Evolutionary conservation across 129 eudicot species (phyloP).

Genomic region (Logfia minima): DNA sequence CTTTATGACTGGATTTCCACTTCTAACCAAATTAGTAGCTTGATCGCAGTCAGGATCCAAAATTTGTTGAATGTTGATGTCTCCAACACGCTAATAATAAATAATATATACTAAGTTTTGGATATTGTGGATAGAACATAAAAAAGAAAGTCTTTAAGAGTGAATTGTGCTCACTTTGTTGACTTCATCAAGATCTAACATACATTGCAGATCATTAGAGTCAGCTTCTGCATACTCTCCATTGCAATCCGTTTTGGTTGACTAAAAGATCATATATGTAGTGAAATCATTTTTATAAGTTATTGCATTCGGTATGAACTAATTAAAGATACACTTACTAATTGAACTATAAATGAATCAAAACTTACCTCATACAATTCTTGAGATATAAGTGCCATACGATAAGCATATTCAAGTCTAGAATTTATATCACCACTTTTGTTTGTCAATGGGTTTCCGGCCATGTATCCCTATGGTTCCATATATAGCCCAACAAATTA

Average conservation of each 20-base stretch:
- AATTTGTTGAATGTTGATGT: conserved; percentile 32
- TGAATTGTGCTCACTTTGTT: conserved; percentile 24
- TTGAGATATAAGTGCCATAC: conserved; percentile 39
- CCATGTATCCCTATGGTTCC: conserved; percentile 31
- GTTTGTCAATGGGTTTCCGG: conserved; percentile 41
- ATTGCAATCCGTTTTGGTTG: conserved; percentile 19
- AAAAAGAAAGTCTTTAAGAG: not conserved
- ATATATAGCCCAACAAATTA: not conserved
- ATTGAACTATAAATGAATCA: not conserved
- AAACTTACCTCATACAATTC: conserved; percentile 33
- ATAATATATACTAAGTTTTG: too few relatives aligned
- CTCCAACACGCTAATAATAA: conserved; percentile 23
- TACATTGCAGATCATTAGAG: conserved; percentile 19
- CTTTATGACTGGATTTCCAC: conserved; percentile 14
- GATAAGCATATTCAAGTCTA: conserved; percentile 32
- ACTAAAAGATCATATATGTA: not conserved
- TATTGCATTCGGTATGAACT: too few relatives aligned
- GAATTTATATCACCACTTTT: conserved; percentile 25
- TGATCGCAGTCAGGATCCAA: conserved; percentile 39
- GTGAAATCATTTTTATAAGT: too few relatives aligned
- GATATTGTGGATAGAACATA: too few relatives aligned
- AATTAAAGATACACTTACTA: too few relatives aligned
- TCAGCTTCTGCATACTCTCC: conserved; percentile 38
- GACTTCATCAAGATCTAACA: conserved; percentile 18
- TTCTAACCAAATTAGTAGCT: conserved; percentile 22